Evolutionary conservation across 2,329 filamentous ascomycete genomes (phyloP).

Genomic region (Raffaelea ambrosiae): DNA sequence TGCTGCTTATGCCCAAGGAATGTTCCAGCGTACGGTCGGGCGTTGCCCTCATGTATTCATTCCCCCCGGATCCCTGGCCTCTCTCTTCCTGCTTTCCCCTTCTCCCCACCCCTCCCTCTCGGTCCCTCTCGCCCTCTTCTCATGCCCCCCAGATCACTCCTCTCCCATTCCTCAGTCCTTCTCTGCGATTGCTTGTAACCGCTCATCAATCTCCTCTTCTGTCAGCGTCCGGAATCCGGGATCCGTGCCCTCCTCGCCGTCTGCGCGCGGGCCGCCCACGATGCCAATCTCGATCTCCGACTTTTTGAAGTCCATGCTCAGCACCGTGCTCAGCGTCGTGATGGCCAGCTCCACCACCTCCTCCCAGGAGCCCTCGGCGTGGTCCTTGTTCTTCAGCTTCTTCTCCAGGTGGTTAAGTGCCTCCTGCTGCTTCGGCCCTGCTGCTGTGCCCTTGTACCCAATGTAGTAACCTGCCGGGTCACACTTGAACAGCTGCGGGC

Average conservation of each 20-base stretch:
- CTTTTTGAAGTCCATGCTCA: slow-evolving; percentile 99
- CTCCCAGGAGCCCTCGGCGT: slow-evolving; percentile 86
- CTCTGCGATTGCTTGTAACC: slow-evolving; percentile 95
- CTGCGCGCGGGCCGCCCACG: slow-evolving; percentile 75
- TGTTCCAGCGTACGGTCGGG: no score
- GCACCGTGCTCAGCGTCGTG: slow-evolving; percentile 85
- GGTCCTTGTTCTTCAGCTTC: slow-evolving; percentile 99
- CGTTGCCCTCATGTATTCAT: no score
- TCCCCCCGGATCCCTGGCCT: no score
- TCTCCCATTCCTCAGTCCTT: slow-evolving; percentile 60
- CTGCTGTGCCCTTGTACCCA: slow-evolving; percentile 96
- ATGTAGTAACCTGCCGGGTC: slow-evolving; percentile 97
- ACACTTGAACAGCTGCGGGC: slow-evolving; percentile 95
- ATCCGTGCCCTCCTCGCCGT: slow-evolving; percentile 76
- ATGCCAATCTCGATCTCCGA: slow-evolving; percentile 97
- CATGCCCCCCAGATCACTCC: not conserved
- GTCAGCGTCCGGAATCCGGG: slow-evolving; percentile 78
- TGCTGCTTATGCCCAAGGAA: no score
- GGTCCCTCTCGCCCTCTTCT: slow-evolving; percentile 1
- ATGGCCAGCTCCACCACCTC: slow-evolving; percentile 97
- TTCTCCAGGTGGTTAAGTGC: slow-evolving; percentile 98
- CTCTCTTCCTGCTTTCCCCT: no score
- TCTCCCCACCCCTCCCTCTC: not conserved
- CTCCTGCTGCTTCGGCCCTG: slow-evolving; percentile 97
- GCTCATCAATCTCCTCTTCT: slow-evolving; percentile 96